These are phyloP conservation scores for Xylaria sp. DNA, from an alignment of 2,329 filamentous ascomycete genomes.

Conservation along the genomic window DNA sequence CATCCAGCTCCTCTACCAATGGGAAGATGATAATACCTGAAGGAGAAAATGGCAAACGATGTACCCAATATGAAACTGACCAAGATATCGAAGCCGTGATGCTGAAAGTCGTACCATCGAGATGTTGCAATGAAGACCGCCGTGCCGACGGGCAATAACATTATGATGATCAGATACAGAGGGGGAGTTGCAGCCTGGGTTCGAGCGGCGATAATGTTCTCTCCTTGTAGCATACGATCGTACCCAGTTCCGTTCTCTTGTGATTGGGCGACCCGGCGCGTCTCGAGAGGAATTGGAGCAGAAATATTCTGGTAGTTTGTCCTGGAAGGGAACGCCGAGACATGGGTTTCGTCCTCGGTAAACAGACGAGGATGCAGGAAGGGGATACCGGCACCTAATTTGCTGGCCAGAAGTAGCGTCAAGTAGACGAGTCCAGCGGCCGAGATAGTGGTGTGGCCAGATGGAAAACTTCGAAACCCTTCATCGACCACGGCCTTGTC, in stretches of 20 bases:
- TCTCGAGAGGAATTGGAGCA: too few species aligned
- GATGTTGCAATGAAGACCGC: conserved; percentile 12
- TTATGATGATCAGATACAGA: conserved; percentile 14
- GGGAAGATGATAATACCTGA: too few species aligned
- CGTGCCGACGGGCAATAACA: conserved; percentile 6
- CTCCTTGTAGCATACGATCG: background rate
- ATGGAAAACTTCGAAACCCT: too few species aligned
- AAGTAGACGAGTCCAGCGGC: conserved; percentile 11
- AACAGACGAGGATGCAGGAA: conserved; percentile 11
- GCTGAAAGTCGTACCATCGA: conserved; percentile 16
- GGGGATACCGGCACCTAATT: conserved; percentile 9
- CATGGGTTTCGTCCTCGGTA: too few species aligned
- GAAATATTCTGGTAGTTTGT: too few species aligned
- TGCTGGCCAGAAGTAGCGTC: conserved; percentile 11
- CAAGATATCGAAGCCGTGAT: conserved; percentile 12
- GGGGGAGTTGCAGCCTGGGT: conserved; percentile 10
- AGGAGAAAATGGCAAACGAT: too few species aligned
- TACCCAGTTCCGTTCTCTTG: too few species aligned
- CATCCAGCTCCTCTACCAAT: conserved; percentile 6
- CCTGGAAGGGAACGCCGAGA: too few species aligned
- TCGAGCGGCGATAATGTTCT: conserved; percentile 7
- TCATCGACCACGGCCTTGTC: too few species aligned
- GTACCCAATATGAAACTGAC: conserved; percentile 10
- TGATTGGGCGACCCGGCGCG: too few species aligned
- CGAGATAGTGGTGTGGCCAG: background rate